Conservation (phyloP, 768 basidiomycete species). For the Suillus luteus region DNA sequence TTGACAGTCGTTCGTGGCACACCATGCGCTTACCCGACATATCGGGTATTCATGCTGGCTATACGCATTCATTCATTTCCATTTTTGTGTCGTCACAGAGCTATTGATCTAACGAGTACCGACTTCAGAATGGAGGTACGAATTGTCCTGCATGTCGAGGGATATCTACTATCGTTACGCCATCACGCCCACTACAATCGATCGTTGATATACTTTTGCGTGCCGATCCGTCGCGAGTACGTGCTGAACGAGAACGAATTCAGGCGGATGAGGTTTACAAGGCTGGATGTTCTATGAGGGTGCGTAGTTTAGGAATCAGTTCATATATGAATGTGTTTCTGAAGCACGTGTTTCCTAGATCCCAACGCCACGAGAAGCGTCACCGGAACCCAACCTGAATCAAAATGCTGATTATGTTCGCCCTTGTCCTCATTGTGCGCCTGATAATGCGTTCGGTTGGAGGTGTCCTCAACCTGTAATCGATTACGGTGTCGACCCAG, state of each 20-base stretch:
- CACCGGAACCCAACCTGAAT: constrained; percentile 74
- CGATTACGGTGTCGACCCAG: constrained; percentile 68
- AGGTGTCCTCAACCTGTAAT: constrained; percentile 77
- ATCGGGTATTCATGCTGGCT: neutral
- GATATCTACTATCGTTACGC: constrained; percentile 64
- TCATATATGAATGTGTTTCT: neutral
- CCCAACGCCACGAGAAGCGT: constrained; percentile 72
- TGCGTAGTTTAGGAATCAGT: constrained; percentile 35
- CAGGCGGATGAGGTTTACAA: constrained; percentile 85
- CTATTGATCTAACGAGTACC: constrained; percentile 16
- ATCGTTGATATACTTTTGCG: constrained; percentile 74
- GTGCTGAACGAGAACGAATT: constrained; percentile 67
- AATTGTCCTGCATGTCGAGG: constrained; percentile 83
- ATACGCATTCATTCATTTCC: neutral
- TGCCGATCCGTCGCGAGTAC: constrained; percentile 65
- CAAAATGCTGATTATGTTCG: constrained; percentile 64
- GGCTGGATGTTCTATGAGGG: constrained; percentile 60
- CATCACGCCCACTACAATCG: constrained; percentile 72
- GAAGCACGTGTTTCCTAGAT: constrained; percentile 45
- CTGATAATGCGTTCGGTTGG: constrained; percentile 77
- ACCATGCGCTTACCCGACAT: neutral
- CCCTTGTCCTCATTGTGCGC: constrained; percentile 78
- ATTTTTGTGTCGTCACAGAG: neutral
- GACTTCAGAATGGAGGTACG: constrained; percentile 74
- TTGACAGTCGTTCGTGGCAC: neutral